phyloP scores from a whole-genome alignment of 2,329 filamentous ascomycete species.

The Neonectria sp. region DNA sequence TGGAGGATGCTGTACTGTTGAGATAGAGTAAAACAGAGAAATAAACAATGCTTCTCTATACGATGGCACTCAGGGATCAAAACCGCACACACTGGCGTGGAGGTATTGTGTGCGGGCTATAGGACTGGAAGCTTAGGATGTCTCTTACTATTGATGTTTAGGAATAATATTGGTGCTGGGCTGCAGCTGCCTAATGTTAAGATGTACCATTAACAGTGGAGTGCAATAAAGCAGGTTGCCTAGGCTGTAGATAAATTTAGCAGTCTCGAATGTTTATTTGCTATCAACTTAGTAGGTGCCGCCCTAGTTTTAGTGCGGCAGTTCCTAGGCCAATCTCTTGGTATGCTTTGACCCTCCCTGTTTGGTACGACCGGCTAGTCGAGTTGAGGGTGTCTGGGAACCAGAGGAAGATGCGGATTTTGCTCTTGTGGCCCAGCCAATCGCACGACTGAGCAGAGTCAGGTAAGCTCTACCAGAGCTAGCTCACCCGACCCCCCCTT shows the following conservation, averaged over 20 bases:
- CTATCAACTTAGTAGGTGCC: not conserved
- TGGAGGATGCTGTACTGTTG: constrained; percentile 5
- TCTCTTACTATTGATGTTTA: not conserved
- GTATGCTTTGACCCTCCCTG: too few relatives aligned
- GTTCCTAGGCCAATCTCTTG: too few relatives aligned
- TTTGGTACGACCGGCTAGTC: not conserved
- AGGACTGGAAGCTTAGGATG: not conserved
- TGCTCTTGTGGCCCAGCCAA: not conserved
- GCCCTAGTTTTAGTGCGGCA: too few relatives aligned
- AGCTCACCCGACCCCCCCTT: constrained; percentile 5
- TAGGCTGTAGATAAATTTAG: not conserved
- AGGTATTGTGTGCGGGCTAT: not conserved
- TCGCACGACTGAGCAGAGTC: not conserved
- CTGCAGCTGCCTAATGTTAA: not conserved
- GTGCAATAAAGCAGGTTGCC: not conserved
- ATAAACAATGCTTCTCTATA: not conserved
- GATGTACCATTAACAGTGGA: not conserved
- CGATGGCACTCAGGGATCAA: not conserved
- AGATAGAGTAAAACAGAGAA: constrained; percentile 11
- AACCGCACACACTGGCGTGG: not conserved
- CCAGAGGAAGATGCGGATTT: constrained; percentile 1
- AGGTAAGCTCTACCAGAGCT: not conserved
- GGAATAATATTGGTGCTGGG: not conserved
- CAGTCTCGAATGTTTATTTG: not conserved
- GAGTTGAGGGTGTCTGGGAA: not conserved